Evolutionary conservation across 495 filamentous ascomycete species (phyloP).

Genomic region (Podospora didyma): DNA sequence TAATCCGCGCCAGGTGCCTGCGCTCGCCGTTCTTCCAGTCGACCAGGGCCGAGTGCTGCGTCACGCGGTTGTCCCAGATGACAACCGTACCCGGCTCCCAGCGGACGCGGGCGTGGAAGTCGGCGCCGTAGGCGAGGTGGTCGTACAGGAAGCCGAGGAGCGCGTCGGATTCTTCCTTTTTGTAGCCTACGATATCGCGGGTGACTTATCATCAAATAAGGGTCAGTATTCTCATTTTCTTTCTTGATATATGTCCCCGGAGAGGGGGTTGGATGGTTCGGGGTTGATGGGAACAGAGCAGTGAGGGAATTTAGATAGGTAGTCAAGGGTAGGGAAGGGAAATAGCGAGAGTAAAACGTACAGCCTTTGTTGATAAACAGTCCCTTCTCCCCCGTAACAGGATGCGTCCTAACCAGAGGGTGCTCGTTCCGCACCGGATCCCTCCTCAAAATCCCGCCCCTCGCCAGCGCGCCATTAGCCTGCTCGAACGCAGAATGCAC

Average conservation of each 20-base stretch:
- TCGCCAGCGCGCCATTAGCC: background rate
- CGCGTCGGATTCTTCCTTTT: background rate
- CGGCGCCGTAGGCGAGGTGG: constrained; percentile 2
- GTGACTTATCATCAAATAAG: background rate
- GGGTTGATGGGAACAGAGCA: too few relatives aligned
- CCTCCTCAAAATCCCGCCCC: background rate
- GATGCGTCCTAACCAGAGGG: background rate
- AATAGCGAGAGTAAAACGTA: background rate
- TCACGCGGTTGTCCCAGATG: constrained; percentile 5
- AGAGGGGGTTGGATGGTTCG: too few relatives aligned
- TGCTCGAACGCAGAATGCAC: constrained; percentile 1
- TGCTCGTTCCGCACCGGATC: constrained; percentile 1
- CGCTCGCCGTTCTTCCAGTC: background rate
- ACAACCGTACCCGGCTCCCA: background rate
- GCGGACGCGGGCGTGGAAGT: constrained; percentile 1
- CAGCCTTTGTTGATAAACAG: constrained; percentile 1
- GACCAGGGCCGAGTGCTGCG: constrained; percentile 1
- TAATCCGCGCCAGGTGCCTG: background rate
- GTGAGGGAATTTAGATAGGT: too few relatives aligned
- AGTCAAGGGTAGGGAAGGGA: background rate
- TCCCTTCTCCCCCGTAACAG: constrained; percentile 1
- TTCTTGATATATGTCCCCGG: too few relatives aligned
- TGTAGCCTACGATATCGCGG: constrained; percentile 1
- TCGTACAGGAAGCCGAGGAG: constrained; percentile 1
- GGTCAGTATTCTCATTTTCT: background rate